Conservation (phyloP, 495 filamentous ascomycete genomes). For the Neurospora sp. region DNA sequence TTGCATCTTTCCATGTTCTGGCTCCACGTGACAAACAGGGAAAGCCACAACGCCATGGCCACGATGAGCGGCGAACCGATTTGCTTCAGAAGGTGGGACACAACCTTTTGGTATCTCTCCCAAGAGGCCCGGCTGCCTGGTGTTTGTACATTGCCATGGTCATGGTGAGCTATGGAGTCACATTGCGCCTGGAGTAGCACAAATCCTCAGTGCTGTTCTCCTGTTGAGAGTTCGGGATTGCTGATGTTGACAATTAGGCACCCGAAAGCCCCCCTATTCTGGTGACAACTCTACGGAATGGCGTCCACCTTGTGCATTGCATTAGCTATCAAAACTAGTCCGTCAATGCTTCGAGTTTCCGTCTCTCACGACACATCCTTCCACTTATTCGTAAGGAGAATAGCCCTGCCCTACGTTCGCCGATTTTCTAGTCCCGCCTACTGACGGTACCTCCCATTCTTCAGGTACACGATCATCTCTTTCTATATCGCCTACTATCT, state of each 20-base stretch:
- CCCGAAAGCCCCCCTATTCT: not conserved
- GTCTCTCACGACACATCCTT: not conserved
- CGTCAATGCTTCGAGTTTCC: not conserved
- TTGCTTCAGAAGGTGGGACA: not conserved
- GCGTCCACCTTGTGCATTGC: not conserved
- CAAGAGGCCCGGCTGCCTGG: not conserved
- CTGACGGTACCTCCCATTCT: not conserved
- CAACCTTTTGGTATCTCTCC: not conserved
- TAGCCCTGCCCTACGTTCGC: not conserved
- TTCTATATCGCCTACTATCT: not conserved
- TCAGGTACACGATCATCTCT: not conserved
- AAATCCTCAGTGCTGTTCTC: not conserved
- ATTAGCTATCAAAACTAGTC: not conserved
- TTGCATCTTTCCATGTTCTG: not conserved
- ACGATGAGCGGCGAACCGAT: not conserved
- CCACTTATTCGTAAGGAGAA: not conserved
- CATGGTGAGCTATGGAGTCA: not conserved
- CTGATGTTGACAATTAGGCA: not conserved
- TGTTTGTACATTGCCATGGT: not conserved
- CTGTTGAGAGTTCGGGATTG: not conserved
- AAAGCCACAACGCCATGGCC: not conserved
- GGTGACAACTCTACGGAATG: no score
- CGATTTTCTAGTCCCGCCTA: not conserved
- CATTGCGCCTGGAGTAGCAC: not conserved
- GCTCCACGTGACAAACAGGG: not conserved